Evolutionary conservation across 1,284 basidiomycete species (phyloP).

Genomic region (Sphaerobolus stellatus): DNA sequence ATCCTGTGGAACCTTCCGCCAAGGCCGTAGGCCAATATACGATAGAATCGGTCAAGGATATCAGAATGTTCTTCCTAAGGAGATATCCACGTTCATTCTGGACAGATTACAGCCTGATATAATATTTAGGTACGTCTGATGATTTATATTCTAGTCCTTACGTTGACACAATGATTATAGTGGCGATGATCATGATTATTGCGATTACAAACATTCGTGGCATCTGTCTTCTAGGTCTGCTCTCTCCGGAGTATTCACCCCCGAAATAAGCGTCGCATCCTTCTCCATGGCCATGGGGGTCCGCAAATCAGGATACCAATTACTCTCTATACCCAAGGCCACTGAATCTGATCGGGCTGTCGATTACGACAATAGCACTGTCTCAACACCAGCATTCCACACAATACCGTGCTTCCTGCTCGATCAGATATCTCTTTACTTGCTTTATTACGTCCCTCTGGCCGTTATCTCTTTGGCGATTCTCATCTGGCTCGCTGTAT

Average conservation of each 20-base stretch:
- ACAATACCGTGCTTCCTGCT: constrained; percentile 65
- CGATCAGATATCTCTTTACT: constrained; percentile 63
- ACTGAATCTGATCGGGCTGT: constrained; percentile 26
- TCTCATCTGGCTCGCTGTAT: no score
- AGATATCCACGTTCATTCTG: constrained; percentile 70
- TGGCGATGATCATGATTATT: constrained; percentile 89
- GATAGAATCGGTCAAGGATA: constrained; percentile 79
- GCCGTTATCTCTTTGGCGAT: constrained; percentile 36
- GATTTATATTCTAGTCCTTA: no score
- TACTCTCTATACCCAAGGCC: constrained; percentile 71
- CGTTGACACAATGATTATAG: no score
- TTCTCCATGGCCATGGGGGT: constrained; percentile 82
- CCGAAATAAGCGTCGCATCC: constrained; percentile 80
- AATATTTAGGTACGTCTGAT: constrained; percentile 63
- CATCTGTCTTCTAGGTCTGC: no score
- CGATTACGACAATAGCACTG: constrained; percentile 17
- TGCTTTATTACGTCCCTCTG: constrained; percentile 55
- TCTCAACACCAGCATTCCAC: constrained; percentile 27
- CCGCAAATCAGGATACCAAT: constrained; percentile 77
- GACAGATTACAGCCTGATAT: constrained; percentile 61
- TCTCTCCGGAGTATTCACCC: constrained; percentile 35
- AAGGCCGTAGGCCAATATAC: constrained; percentile 60
- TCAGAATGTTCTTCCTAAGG: constrained; percentile 75
- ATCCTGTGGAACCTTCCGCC: constrained; percentile 73
- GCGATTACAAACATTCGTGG: constrained; percentile 64